Conservation (phyloP, 306 rosid genomes). For the Ammopiptanthus mongolicus region DNA sequence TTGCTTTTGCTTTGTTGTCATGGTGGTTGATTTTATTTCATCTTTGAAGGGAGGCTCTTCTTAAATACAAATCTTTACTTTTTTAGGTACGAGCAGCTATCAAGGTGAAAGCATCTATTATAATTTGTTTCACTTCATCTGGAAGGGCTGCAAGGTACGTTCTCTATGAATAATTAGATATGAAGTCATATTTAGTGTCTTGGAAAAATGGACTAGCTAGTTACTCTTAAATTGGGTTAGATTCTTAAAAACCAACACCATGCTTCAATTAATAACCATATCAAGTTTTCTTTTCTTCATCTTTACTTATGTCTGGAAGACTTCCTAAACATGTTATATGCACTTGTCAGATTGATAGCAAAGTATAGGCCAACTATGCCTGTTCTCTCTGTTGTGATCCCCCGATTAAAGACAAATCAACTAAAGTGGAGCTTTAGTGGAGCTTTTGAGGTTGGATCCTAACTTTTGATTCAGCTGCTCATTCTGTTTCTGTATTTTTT, state of each 20-base stretch:
- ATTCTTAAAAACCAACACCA: not conserved
- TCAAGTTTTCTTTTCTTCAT: not conserved
- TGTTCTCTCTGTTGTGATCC: slow-evolving; percentile 80
- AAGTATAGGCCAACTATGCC: slow-evolving; percentile 97
- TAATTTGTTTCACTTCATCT: slow-evolving; percentile 95
- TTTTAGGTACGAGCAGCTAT: slow-evolving; percentile 94
- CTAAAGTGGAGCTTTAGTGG: slow-evolving; percentile 92
- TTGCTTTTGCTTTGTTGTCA: not conserved
- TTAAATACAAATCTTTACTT: slow-evolving; percentile 15
- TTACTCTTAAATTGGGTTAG: not conserved
- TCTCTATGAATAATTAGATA: not conserved
- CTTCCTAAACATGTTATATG: slow-evolving; percentile 4
- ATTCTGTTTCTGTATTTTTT: slow-evolving; percentile 12
- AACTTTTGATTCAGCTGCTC: slow-evolving; percentile 1
- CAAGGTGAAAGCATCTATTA: slow-evolving; percentile 94
- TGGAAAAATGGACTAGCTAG: not conserved
- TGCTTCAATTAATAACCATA: slow-evolving; percentile 1
- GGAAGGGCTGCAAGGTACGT: slow-evolving; percentile 97
- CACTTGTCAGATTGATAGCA: slow-evolving; percentile 70
- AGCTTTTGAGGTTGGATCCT: slow-evolving; percentile 78
- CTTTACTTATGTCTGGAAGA: not conserved
- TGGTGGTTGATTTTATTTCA: not conserved
- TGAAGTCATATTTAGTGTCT: not conserved
- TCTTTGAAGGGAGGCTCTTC: not conserved
- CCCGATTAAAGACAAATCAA: slow-evolving; percentile 79